A percentile compares a stretch with the other conserved stretches of the same genome.
These are phyloP conservation scores for Sporobolus alterniflorus DNA, from an alignment of 202 grass and related monocot genomes.

Conservation along the genomic window DNA sequence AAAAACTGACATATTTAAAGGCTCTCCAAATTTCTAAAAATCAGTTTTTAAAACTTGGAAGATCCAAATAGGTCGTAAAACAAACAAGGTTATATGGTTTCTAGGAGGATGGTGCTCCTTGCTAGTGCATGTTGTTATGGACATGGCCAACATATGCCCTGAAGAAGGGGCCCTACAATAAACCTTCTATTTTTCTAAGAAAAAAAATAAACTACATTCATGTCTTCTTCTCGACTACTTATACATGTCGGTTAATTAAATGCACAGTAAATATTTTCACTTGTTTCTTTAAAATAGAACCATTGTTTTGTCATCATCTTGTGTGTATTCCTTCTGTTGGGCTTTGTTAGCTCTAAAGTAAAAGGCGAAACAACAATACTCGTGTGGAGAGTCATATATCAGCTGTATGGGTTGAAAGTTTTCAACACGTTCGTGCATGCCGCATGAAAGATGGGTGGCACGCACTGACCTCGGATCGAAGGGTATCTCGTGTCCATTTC, in stretches of 20 bases:
- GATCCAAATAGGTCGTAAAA: no score
- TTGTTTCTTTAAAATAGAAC: background rate
- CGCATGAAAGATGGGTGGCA: no score
- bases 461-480: no score
- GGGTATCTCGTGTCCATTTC: background rate
- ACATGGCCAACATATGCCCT: slow-evolving; percentile 31
- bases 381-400: no score
- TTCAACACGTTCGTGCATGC: background rate
- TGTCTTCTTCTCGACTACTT: no score
- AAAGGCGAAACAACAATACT: no score
- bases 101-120: slow-evolving; percentile 11
- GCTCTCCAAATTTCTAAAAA: no score
- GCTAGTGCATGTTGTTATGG: slow-evolving; percentile 20
- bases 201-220: background rate
- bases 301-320: background rate
- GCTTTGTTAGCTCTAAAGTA: background rate
- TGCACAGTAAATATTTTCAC: no score
- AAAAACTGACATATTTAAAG: no score
- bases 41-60: no score
- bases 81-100: slow-evolving; percentile 1
- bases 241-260: no score
- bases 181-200: background rate
- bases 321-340: background rate
- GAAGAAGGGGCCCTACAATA: background rate
- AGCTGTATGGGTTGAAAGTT: no score